Conservation (phyloP, 768 basidiomycete species). For the Termitomyces sp. region DNA sequence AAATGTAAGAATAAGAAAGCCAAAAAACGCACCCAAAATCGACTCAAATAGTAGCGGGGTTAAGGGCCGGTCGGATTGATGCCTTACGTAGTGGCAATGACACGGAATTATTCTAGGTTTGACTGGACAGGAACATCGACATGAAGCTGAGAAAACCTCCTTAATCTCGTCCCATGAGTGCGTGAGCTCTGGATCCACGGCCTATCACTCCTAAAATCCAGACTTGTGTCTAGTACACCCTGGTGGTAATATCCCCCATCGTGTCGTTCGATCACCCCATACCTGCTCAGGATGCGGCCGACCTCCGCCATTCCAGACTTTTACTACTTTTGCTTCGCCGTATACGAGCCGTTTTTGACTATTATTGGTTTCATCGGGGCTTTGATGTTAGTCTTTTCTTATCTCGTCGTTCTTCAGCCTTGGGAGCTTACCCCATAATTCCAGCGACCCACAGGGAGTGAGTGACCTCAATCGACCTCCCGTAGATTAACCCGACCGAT, state of each 20-base stretch:
- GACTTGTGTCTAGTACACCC: slow-evolving; percentile 1
- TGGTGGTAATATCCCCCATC: slow-evolving; percentile 8
- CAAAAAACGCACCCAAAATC: slow-evolving; percentile 1
- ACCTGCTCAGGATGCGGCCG: slow-evolving; percentile 30
- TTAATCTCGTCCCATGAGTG: slow-evolving; percentile 14
- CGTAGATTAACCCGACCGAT: slow-evolving; percentile 1
- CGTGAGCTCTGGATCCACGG: slow-evolving; percentile 2
- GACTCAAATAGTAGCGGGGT: slow-evolving; percentile 24
- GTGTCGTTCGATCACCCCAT: neutral
- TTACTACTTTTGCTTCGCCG: slow-evolving; percentile 71
- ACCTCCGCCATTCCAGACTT: slow-evolving; percentile 65
- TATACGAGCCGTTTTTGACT: slow-evolving; percentile 71
- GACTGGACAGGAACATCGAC: slow-evolving; percentile 11
- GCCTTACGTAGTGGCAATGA: slow-evolving; percentile 14
- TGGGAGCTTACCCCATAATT: slow-evolving; percentile 7
- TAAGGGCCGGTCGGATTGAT: slow-evolving; percentile 31
- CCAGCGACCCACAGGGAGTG: slow-evolving; percentile 61
- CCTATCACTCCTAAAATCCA: neutral
- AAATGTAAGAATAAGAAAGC: slow-evolving; percentile 18
- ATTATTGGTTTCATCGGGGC: slow-evolving; percentile 64
- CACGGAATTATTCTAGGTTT: slow-evolving; percentile 7
- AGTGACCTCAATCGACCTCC: slow-evolving; percentile 17
- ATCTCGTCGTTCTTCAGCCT: neutral
- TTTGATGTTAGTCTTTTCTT: slow-evolving; percentile 32
- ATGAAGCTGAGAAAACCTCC: slow-evolving; percentile 17